Evolutionary conservation across 306 rosid genomes (phyloP).

Genomic region (Ormosia emarginata): DNA sequence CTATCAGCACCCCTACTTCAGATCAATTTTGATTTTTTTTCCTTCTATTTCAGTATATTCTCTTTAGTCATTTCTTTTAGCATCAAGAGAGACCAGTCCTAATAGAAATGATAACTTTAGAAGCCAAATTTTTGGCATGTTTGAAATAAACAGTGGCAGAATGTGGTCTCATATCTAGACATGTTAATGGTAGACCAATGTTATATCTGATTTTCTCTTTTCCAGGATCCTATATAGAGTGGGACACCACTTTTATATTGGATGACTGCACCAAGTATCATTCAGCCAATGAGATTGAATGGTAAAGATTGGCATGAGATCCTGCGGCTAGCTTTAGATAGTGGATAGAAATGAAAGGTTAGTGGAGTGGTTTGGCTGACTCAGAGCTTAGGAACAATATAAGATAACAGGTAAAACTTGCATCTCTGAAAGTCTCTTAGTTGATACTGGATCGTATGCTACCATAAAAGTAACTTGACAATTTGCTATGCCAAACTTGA

Average conservation of each 20-base stretch:
- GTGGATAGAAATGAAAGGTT: conserved; percentile 77
- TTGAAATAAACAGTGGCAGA: background rate
- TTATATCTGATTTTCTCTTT: conserved; percentile 7
- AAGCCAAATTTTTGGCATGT: background rate
- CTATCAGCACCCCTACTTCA: conserved; percentile 90
- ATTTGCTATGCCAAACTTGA: background rate
- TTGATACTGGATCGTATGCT: background rate
- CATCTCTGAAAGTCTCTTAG: background rate
- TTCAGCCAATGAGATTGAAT: conserved; percentile 59
- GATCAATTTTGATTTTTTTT: conserved; percentile 66
- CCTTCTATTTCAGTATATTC: conserved; percentile 1
- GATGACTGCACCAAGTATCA: conserved; percentile 96
- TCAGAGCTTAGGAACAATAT: conserved; percentile 48
- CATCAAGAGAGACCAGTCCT: conserved; percentile 71
- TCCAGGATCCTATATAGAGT: conserved; percentile 83
- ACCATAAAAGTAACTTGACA: background rate
- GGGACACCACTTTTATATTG: conserved; percentile 86
- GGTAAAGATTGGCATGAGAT: conserved; percentile 68
- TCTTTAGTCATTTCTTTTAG: conserved; percentile 20
- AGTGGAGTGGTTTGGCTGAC: conserved; percentile 70
- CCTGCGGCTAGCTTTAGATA: conserved; percentile 77
- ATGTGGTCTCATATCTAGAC: background rate
- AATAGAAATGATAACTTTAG: conserved; percentile 39
- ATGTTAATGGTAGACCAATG: conserved; percentile 11
- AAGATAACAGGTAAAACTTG: conserved; percentile 57